Conservation (phyloP, 805 yeast genomes). For the Nakazawaea sp. region DNA sequence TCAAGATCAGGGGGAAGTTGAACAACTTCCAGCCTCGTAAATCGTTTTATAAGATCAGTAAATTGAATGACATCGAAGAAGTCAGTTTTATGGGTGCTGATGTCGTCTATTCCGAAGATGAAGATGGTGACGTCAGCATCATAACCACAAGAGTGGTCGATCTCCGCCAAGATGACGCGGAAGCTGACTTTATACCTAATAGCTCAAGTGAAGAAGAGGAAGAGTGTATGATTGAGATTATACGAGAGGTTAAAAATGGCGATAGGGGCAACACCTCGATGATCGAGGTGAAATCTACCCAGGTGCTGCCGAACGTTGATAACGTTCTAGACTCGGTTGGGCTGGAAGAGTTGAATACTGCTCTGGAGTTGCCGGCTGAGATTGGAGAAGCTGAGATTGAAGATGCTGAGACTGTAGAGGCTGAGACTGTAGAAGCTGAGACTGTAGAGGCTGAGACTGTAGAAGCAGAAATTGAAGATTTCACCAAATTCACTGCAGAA, state of each 20-base stretch:
- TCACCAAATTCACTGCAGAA: conserved; percentile 12
- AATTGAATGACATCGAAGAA: background rate
- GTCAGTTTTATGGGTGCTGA: background rate
- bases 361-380: no score
- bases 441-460: background rate
- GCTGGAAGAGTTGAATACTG: no score
- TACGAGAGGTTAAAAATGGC: conserved; percentile 7
- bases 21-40: background rate
- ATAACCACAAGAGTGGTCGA: conserved; percentile 8
- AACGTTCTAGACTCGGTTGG: no score
- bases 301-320: background rate
- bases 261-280: conserved; percentile 1
- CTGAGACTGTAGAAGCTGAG: background rate
- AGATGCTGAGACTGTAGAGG: background rate
- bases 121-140: background rate
- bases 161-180: background rate
- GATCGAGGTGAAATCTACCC: conserved; percentile 11
- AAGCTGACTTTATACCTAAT: conserved; percentile 15
- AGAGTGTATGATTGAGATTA: conserved; percentile 8
- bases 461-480: conserved; percentile 9
- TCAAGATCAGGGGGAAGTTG: background rate
- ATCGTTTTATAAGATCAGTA: conserved; percentile 6
- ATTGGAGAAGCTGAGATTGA: background rate
- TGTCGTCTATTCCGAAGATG: background rate
- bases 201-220: conserved; percentile 23